These are phyloP conservation scores for Thielaviopsis populi DNA, from an alignment of 2,329 filamentous ascomycete species.

Conservation along the genomic window DNA sequence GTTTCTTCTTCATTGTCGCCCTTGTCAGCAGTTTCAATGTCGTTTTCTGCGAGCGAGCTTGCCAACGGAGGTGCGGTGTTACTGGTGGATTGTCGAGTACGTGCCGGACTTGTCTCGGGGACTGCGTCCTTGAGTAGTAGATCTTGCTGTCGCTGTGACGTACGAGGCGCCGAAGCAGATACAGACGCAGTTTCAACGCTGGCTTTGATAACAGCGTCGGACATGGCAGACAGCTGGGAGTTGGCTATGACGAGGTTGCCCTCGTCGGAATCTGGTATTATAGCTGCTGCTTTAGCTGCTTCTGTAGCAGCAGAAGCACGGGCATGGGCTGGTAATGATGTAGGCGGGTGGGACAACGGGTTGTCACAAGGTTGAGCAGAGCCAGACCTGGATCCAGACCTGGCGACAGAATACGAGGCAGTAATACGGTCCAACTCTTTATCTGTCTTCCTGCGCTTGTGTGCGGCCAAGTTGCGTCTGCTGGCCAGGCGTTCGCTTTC, in stretches of 20 bases:
- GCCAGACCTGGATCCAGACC: not conserved
- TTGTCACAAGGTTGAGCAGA: not conserved
- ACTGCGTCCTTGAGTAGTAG: constrained; percentile 8
- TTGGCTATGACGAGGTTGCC: constrained; percentile 7
- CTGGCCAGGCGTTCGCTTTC: not conserved
- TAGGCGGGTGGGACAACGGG: not conserved
- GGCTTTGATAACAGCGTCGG: constrained; percentile 3
- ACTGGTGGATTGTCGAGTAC: not conserved
- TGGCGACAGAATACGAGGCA: not conserved
- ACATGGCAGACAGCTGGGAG: constrained; percentile 6
- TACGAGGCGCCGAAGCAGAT: not conserved
- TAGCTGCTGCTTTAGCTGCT: not conserved
- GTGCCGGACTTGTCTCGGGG: constrained; percentile 13
- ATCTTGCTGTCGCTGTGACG: constrained; percentile 1
- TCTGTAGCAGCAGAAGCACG: not conserved
- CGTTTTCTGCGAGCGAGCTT: not conserved
- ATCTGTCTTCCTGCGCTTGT: constrained; percentile 8
- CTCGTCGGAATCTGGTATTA: constrained; percentile 7
- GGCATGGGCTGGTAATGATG: not conserved
- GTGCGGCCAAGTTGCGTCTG: constrained; percentile 4
- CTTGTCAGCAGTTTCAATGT: not conserved
- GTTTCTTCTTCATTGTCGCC: not conserved
- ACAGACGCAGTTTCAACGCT: not conserved
- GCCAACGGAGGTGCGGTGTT: not conserved
- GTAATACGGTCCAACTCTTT: not conserved